phyloP scores from a whole-genome alignment of 257 asterid species.

The Nicotiana otophora region DNA sequence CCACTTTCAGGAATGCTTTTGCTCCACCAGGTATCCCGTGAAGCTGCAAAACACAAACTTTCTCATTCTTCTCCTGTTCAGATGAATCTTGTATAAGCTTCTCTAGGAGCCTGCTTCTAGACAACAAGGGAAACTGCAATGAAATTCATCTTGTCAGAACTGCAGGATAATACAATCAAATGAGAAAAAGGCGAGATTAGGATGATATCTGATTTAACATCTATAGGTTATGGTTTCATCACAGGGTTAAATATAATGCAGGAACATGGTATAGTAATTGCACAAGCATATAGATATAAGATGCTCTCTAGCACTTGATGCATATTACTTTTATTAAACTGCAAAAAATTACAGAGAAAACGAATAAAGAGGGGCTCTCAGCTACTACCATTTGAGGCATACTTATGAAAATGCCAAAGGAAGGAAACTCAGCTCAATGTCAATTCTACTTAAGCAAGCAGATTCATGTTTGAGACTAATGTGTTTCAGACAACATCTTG shows the following conservation, averaged over 20 bases:
- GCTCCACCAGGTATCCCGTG: constrained; percentile 47
- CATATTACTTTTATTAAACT: background rate
- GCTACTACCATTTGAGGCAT: too few species aligned
- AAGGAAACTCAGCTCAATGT: background rate
- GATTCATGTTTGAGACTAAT: too few species aligned
- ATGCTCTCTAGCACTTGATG: background rate
- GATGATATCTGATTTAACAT: background rate
- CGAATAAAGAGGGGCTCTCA: too few species aligned
- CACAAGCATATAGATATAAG: background rate
- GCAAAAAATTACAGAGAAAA: too few species aligned
- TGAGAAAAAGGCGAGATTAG: background rate
- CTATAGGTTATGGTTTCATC: background rate
- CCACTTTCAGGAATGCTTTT: constrained; percentile 30
- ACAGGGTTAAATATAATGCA: background rate
- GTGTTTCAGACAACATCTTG: too few species aligned
- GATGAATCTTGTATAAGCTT: constrained; percentile 23
- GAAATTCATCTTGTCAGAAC: background rate
- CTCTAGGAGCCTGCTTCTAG: constrained; percentile 36
- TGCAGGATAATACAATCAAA: background rate
- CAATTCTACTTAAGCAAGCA: too few species aligned
- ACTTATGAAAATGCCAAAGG: background rate
- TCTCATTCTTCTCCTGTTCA: constrained; percentile 6
- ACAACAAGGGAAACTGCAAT: constrained; percentile 43
- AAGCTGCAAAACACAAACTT: constrained; percentile 23
- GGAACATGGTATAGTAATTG: background rate